Conservation (phyloP, 805 yeast species). For the Kluyveromyces nonfermentans region DNA sequence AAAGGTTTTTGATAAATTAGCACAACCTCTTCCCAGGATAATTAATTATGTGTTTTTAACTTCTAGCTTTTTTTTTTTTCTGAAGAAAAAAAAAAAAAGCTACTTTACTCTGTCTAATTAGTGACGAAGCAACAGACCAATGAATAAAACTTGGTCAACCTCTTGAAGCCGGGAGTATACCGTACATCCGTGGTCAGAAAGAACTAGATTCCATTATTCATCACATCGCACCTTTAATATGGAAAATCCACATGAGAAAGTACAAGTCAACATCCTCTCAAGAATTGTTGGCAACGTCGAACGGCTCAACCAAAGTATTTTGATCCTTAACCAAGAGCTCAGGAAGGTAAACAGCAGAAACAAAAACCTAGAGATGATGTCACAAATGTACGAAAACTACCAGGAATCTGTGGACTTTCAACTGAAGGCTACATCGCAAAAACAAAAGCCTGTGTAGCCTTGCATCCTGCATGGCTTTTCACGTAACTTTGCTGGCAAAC, state of each 20-base stretch:
- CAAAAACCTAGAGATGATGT: conserved; percentile 58
- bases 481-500: neutral
- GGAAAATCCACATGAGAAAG: conserved; percentile 85
- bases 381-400: conserved; percentile 75
- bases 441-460: conserved; percentile 40
- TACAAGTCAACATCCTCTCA: conserved; percentile 63
- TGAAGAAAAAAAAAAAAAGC: too few relatives aligned
- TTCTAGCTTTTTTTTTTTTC: too few relatives aligned
- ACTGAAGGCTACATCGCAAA: conserved; percentile 54
- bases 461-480: neutral
- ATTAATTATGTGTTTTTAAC: too few relatives aligned
- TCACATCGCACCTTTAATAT: too few relatives aligned
- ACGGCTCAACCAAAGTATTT: conserved; percentile 61
- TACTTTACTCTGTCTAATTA: too few relatives aligned
- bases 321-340: conserved; percentile 50
- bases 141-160: too few relatives aligned
- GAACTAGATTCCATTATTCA: too few relatives aligned
- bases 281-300: conserved; percentile 75
- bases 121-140: too few relatives aligned
- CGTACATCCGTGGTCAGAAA: too few relatives aligned
- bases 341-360: conserved; percentile 55
- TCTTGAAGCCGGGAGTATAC: too few relatives aligned
- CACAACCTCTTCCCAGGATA: neutral
- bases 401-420: conserved; percentile 62
- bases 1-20: neutral